Percentiles rank a stretch among this genome's conserved stretches.
Evolutionary conservation across 2,329 filamentous ascomycete genomes (phyloP).

Genomic region (Aureobasidium sp.): DNA sequence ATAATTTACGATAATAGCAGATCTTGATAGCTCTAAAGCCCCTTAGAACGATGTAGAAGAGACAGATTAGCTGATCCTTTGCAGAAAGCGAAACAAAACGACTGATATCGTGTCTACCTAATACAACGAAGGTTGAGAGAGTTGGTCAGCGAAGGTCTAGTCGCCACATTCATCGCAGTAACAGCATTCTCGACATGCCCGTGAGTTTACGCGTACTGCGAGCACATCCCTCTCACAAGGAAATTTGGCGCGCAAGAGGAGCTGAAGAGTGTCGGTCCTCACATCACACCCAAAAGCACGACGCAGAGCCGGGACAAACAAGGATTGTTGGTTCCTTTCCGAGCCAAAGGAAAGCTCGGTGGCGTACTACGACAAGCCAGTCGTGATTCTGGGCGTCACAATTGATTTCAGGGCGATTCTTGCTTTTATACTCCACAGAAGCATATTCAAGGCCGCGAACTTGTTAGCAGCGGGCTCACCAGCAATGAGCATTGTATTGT

Average conservation of each 20-base stretch:
- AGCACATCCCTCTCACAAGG: not conserved
- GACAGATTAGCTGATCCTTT: too few species aligned
- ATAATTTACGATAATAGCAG: too few species aligned
- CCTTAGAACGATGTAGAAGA: too few species aligned
- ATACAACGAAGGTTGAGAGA: not conserved
- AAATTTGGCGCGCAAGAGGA: not conserved
- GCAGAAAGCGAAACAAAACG: not conserved
- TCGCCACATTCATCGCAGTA: not conserved
- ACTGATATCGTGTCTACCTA: not conserved
- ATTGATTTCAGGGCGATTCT: not conserved
- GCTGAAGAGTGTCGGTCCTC: not conserved
- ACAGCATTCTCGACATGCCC: not conserved
- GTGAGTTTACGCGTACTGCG: not conserved
- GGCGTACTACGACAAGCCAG: not conserved
- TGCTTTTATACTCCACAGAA: not conserved
- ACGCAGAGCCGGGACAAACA: not conserved
- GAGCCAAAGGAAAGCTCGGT: not conserved
- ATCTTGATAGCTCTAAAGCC: too few species aligned
- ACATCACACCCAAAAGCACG: not conserved
- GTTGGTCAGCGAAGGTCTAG: not conserved
- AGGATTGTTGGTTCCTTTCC: not conserved
- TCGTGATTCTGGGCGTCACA: not conserved
- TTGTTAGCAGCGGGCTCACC: not conserved
- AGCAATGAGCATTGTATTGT: not conserved
- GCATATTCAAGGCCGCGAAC: not conserved